Evolutionary conservation across 2,329 filamentous ascomycete genomes (phyloP).

Genomic region (Sporothrix dimorphospora): DNA sequence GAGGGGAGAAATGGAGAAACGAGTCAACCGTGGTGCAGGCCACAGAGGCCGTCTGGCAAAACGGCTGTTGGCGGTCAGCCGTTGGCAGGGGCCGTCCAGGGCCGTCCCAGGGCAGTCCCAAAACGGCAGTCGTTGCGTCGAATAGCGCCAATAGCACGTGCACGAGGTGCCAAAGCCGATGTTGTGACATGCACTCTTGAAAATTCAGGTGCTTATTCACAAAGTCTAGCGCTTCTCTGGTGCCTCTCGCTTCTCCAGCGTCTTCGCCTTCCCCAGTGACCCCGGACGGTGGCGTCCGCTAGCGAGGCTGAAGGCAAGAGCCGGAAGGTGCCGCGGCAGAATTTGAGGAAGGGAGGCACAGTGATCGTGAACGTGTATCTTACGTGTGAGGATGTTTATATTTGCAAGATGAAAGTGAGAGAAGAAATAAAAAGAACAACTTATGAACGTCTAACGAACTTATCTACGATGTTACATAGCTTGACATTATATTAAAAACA

Average conservation of each 20-base stretch:
- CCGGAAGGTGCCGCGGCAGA: background rate
- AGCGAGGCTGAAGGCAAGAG: background rate
- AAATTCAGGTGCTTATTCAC: background rate
- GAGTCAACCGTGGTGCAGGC: background rate
- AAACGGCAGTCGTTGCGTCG: background rate
- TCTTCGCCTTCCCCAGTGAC: background rate
- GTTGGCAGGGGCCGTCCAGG: background rate
- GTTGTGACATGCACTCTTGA: background rate
- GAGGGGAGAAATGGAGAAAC: background rate
- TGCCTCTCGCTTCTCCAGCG: background rate
- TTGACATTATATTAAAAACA: no score
- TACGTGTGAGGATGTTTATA: no score
- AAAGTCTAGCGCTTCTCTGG: background rate
- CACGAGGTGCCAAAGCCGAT: no score
- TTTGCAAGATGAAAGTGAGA: no score
- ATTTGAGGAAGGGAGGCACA: background rate
- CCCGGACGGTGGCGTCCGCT: background rate
- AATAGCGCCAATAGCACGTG: constrained; percentile 1
- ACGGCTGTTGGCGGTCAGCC: background rate
- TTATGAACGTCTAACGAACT: no score
- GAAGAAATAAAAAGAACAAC: background rate
- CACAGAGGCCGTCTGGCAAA: background rate
- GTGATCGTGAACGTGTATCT: no score
- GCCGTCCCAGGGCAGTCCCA: background rate
- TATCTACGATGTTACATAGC: no score